Evolutionary conservation across 192 early-diverging fungal species (phyloP), one percentile per base, ranked within the genome.

Genomic region (Backusella circina): DNA sequence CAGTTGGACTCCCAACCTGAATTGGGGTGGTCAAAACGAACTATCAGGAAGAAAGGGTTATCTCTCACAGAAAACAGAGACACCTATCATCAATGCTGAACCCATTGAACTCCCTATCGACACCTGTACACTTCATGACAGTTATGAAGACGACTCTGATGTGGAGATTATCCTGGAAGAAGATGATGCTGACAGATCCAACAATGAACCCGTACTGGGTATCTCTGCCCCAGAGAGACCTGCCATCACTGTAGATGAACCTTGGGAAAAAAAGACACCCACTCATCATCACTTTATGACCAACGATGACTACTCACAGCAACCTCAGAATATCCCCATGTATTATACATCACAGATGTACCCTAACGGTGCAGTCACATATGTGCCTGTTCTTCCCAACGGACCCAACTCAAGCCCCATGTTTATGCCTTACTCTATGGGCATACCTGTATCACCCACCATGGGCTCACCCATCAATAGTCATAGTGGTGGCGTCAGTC

Each of bases 131-230:
- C 32, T 32, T 33, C 66, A 61, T 28, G 54, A 61, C 5, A 61
- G 8, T 16, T 33, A 74, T 23, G 77, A 78, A 15, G 77, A 78
- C 7, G 77, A 78, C 38, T 78, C 76, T 7, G 77, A 78, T 36
- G 77, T 78, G n/a, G 77, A 74, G n/a, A 78, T 78, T 54, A 78
- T 78, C 21, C 28, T 78, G 15, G 77, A 78, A 78, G 65, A 67
- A 18, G 54, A 61, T 28, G 51, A 61, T 51, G 12, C 66, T 9
- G 44, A 39, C 21, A 39, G 51, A 38, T 37, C 5, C 13, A 61
- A 39, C 21, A 47, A 13, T 28, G 77, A 73, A 35, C 71, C 68
- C 10, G 65, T 78, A 1, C 7, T 78, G 13, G 77, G 77, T 32
- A 78, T 78, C 12, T 38, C 77, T n/a, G 72, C 71, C 8, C 72